A percentile compares a stretch with the other conserved stretches of the same genome.
Evolutionary conservation across 345 rosid species (phyloP).

Genomic region (Zanthoxylum bungeanum): DNA sequence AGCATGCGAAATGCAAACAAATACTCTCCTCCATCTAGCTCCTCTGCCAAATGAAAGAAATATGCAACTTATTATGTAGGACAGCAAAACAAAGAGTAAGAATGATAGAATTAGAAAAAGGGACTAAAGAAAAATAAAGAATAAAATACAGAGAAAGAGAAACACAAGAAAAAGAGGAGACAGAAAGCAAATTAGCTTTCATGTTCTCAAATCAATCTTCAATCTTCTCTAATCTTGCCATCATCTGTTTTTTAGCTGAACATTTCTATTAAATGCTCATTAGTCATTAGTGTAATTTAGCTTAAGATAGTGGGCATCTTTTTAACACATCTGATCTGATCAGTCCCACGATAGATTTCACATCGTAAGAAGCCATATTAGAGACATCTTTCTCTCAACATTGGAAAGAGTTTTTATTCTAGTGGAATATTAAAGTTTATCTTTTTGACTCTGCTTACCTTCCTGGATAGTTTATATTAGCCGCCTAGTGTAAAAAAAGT

Average conservation of each 20-base stretch:
- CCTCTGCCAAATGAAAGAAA: constrained; percentile 52
- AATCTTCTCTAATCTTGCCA: no score
- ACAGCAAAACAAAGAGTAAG: constrained; percentile 7
- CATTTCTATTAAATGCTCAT: neutral
- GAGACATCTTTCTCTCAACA: neutral
- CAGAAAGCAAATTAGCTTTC: neutral
- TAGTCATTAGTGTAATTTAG: neutral
- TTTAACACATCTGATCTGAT: neutral
- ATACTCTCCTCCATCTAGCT: constrained; percentile 90
- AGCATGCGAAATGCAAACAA: constrained; percentile 93
- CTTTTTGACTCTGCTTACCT: neutral
- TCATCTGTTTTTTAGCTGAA: neutral
- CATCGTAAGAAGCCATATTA: neutral
- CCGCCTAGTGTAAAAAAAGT: neutral
- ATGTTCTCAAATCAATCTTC: neutral
- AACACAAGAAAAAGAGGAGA: neutral
- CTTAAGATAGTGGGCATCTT: neutral
- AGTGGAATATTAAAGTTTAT: neutral
- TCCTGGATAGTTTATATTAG: neutral
- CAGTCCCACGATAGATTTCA: neutral
- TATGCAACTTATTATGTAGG: neutral
- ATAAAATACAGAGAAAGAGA: neutral
- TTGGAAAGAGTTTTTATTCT: neutral
- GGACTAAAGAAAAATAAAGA: neutral
- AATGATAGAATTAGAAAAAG: neutral